Evolutionary conservation across 768 basidiomycete species (phyloP).

Genomic region (Termitomyces eurrhizus): DNA sequence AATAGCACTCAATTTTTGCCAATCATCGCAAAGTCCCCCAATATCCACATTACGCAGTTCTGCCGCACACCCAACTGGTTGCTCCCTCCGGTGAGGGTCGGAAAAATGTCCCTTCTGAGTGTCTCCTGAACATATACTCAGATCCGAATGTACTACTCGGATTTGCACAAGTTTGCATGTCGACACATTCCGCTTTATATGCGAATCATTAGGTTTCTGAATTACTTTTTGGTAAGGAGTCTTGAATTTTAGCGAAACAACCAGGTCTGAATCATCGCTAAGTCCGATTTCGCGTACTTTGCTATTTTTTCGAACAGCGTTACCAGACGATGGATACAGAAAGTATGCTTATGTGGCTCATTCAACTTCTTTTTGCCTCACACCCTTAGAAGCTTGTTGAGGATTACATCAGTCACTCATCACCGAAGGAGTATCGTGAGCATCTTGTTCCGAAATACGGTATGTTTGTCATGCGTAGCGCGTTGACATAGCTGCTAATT

Average conservation of each 20-base stretch:
- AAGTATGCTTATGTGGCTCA: not conserved
- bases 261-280: not conserved
- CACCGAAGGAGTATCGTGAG: constrained; percentile 43
- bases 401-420: constrained; percentile 32
- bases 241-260: not conserved
- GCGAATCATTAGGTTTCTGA: constrained; percentile 22
- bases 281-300: constrained; percentile 10
- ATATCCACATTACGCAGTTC: constrained; percentile 42
- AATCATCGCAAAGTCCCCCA: constrained; percentile 35
- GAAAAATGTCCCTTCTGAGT: not conserved
- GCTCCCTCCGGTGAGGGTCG: constrained; percentile 36
- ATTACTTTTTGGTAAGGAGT: constrained; percentile 16
- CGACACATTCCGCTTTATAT: constrained; percentile 35
- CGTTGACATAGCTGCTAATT: too few species aligned
- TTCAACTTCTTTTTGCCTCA: not conserved
- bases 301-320: constrained; percentile 11
- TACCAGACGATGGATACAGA: constrained; percentile 5
- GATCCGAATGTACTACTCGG: constrained; percentile 25
- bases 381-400: constrained; percentile 15
- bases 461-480: constrained; percentile 18
- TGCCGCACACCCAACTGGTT: constrained; percentile 49
- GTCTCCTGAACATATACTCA: constrained; percentile 2
- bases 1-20: constrained; percentile 50
- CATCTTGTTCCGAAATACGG: constrained; percentile 47
- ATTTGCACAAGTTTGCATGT: constrained; percentile 36